phyloP scores from a whole-genome alignment of 805 yeast species.

The Hanseniaspora jakobsenii region DNA sequence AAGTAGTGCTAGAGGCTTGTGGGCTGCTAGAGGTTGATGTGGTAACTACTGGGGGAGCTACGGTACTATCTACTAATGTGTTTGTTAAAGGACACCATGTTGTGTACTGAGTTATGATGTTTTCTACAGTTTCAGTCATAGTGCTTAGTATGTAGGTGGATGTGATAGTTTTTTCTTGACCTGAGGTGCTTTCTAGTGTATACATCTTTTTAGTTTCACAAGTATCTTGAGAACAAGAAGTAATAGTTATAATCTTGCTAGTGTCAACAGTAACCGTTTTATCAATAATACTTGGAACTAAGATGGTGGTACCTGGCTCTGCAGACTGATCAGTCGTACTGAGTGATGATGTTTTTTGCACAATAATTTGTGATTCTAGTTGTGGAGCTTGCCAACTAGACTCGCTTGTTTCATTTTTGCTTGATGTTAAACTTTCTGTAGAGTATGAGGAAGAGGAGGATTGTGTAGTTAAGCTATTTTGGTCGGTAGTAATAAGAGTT shows the following conservation, averaged over 20 bases:
- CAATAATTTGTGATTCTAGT: no score
- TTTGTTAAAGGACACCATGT: conserved; percentile 15
- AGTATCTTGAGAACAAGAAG: conserved; percentile 5
- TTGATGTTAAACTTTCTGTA: conserved; percentile 22
- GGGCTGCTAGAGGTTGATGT: neutral
- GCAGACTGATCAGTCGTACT: no score
- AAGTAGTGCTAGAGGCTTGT: neutral
- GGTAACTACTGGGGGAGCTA: neutral
- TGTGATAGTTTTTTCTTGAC: neutral
- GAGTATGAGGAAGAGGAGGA: conserved; percentile 19
- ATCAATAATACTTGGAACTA: conserved; percentile 9
- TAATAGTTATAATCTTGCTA: conserved; percentile 13
- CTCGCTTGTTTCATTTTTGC: conserved; percentile 14
- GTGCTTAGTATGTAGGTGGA: conserved; percentile 10
- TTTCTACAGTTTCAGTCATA: conserved; percentile 2
- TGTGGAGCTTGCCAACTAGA: no score
- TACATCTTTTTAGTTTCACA: conserved; percentile 12
- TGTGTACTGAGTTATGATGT: conserved; percentile 10
- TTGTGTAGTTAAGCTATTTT: no score
- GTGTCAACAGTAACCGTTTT: conserved; percentile 4
- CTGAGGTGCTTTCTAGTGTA: neutral
- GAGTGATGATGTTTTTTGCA: no score
- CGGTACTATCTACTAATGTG: neutral
- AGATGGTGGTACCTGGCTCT: neutral
- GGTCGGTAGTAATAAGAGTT: conserved; percentile 9